Base-by-base conservation (phyloP, 2,329 filamentous ascomycete species). In the Fulvia fulva region DNA sequence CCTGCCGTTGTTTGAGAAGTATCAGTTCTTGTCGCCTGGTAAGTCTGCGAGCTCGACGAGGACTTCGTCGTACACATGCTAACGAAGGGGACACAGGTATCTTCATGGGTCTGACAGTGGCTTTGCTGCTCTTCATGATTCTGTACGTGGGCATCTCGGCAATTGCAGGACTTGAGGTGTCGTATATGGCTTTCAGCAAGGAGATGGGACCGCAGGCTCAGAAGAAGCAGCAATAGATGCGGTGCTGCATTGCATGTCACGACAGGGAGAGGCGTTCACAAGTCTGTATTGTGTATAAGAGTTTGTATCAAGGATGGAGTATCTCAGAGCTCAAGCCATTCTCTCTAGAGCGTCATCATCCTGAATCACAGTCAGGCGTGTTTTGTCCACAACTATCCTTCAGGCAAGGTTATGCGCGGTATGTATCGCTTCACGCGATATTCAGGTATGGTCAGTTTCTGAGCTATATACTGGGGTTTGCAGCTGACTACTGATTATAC, bases 161-260 rank as follows among this genome's bases (percentile, higher is more conserved):
- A 14, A 80, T 97, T 12, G 79, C 83, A 6, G 93, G 90, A 65
- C 81, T 99, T 19, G 82, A 97, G 73, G 90, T 97, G 28, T 89
- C 90, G 0, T 97, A 97, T 74, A 91, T 89, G 63, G 91, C 94
- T 1, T 99, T 97, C 72, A 93, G 95, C 73, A 97, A 96, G 80
- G 93, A 97, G 67, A 96, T 91, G 81, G 90, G 91, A 0, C 90
- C 91, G n/a, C 81, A 86, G 37, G 88, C 88, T 30, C 90, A 95
- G 76, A 96, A 92, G 84, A 96, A 85, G 73, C 75, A 91, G 79
- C 82, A 87, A 75, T 82, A 81, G 51, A 28, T 32, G 25, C 37
- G 28, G 12, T 32, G 21, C 45, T 32, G 28, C 28, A n/a, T n/a
- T 41, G 14, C 37, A 19, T 19, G 16, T 41, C 37, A 41, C 19